These are phyloP conservation scores for Tetratostichococcus sp. DNA, from an alignment of 139 green algal species.

Conservation along the genomic window DNA sequence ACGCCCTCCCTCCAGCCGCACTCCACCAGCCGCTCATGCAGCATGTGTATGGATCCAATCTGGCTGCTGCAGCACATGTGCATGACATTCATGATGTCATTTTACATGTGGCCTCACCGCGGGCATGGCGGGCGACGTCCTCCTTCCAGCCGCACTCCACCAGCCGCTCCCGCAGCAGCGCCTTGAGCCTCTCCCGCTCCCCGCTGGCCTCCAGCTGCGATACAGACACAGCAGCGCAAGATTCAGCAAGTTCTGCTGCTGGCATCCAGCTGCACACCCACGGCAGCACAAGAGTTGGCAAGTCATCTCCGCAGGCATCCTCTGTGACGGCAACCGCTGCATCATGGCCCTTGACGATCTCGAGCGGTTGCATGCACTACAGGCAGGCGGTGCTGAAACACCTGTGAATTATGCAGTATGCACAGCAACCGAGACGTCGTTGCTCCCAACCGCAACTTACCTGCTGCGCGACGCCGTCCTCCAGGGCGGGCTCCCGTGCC, in stretches of 20 bases:
- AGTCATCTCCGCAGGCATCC: too few relatives aligned
- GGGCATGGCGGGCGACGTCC: slow-evolving; percentile 40
- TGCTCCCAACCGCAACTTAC: not conserved
- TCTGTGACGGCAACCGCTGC: too few relatives aligned
- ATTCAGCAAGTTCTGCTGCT: not conserved
- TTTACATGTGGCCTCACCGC: too few relatives aligned
- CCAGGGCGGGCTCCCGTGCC: not conserved
- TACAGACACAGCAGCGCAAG: not conserved
- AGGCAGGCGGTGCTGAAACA: too few relatives aligned
- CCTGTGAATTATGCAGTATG: too few relatives aligned
- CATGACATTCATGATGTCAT: too few relatives aligned
- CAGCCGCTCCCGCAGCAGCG: slow-evolving; percentile 42
- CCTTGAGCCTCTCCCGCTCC: slow-evolving; percentile 32
- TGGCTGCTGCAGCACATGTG: too few relatives aligned
- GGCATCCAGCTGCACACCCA: not conserved
- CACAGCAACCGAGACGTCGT: too few relatives aligned
- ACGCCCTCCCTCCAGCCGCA: slow-evolving; percentile 62
- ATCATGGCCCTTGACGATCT: too few relatives aligned
- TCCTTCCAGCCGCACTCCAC: slow-evolving; percentile 60
- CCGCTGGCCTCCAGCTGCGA: not conserved
- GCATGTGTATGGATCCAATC: too few relatives aligned
- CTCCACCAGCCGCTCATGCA: slow-evolving; percentile 41
- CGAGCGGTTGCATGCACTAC: not conserved
- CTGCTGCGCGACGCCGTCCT: slow-evolving; percentile 1
- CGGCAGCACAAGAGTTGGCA: not conserved